These are phyloP conservation scores for Leccinum uliginosum DNA, from an alignment of 768 basidiomycete genomes.

Conservation along the genomic window DNA sequence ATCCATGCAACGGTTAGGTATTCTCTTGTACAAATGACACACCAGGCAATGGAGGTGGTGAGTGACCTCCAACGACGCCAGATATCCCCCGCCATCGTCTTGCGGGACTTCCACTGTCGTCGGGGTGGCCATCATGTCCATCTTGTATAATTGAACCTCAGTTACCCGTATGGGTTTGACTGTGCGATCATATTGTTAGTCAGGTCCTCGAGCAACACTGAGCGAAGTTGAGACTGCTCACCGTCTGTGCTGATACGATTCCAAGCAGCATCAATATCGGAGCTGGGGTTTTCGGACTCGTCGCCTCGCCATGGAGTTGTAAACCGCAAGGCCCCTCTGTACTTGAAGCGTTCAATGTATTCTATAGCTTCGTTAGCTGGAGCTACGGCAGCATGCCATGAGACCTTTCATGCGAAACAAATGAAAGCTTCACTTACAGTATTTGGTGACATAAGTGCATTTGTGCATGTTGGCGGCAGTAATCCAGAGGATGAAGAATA, in stretches of 20 bases:
- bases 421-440: not conserved
- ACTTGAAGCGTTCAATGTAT: conserved; percentile 1
- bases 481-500: conserved; percentile 9
- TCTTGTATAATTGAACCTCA: not conserved
- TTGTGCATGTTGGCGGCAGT: not conserved
- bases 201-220: not conserved
- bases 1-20: not conserved
- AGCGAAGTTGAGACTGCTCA: not conserved
- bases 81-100: conserved; percentile 5
- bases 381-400: not conserved
- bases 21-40: not conserved
- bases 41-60: conserved; percentile 12
- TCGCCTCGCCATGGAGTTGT: conserved; percentile 4
- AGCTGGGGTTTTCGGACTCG: not conserved
- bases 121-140: not conserved
- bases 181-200: not conserved
- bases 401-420: not conserved
- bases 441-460: not conserved
- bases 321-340: conserved; percentile 5
- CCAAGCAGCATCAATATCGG: conserved; percentile 13
- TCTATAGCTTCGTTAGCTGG: conserved; percentile 11
- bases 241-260: conserved; percentile 1
- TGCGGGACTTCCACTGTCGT: conserved; percentile 2
- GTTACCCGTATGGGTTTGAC: not conserved
- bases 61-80: conserved; percentile 2